Percentiles rank a stretch among this genome's conserved stretches.
These are phyloP conservation scores for Cladophialophora chaetospira DNA, from an alignment of 2,329 filamentous ascomycete species.

Conservation along the genomic window DNA sequence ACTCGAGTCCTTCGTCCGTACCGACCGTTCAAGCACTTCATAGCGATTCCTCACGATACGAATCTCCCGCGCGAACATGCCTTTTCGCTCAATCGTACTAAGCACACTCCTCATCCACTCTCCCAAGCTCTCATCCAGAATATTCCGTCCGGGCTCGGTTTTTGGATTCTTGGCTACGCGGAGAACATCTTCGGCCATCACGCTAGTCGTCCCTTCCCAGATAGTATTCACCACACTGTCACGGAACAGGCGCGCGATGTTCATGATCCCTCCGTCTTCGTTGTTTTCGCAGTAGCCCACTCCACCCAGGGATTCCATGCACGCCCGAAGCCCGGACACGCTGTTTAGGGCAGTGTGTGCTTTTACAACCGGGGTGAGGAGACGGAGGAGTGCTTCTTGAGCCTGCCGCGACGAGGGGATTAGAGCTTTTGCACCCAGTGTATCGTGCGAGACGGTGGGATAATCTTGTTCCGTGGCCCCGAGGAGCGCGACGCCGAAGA, in stretches of 20 bases:
- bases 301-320: conserved; percentile 40
- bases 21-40: conserved; percentile 4
- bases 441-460: conserved; percentile 21
- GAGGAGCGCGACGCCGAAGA: conserved; percentile 39
- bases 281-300: conserved; percentile 39
- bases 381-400: conserved; percentile 36
- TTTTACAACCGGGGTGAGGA: conserved; percentile 41
- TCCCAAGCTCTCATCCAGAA: conserved; percentile 19
- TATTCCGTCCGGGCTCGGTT: not conserved
- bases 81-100: not conserved
- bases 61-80: not conserved
- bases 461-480: conserved; percentile 38
- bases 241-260: conserved; percentile 66
- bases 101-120: conserved; percentile 18
- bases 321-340: conserved; percentile 28
- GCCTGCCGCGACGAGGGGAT: conserved; percentile 30
- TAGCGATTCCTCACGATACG: conserved; percentile 20
- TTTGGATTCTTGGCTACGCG: conserved; percentile 23
- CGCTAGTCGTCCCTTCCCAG: conserved; percentile 72
- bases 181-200: conserved; percentile 42
- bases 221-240: conserved; percentile 66
- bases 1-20: conserved; percentile 1
- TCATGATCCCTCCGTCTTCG: conserved; percentile 59
- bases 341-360: conserved; percentile 31
- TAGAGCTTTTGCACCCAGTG: conserved; percentile 24